Base-by-base conservation (phyloP, 305 asterid genomes). In the Fraxinus floribunda region DNA sequence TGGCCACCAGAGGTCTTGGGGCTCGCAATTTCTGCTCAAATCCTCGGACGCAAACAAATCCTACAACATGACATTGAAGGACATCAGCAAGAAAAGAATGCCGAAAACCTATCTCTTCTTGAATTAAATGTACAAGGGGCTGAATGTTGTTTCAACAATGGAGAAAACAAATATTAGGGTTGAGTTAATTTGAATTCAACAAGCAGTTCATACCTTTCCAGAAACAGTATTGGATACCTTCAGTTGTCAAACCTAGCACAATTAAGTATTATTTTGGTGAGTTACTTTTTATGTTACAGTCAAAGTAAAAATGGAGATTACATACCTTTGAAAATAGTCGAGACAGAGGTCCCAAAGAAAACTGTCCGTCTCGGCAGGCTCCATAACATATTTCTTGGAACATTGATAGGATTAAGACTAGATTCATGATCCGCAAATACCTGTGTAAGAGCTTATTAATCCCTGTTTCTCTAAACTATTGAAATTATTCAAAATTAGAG, bases 31-130 rank as follows among this genome's bases (percentile, higher is more conserved):
- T 84, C 55, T 85, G 88, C 82, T 93, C 97, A 79, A 95, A 94
- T 76, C 98, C 99, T 89, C 99, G 89, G 13, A 95, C 98, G 34
- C 99, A 95, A 83, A 95, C 95, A 78, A 92, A 92, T 73, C 99
- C 99, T 95, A 97, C 88, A 79, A 64, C 86, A 83, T 74, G 52
- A 38, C 55, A 55, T 78, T 30, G 75, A 80, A 81, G 75, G 75
- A 75, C 71, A 70, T 83, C 30, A 78, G 75, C 30, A 76, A 49
- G 35, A 30, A 75, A 41, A 52, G 81, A 36, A 8, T 34, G 7
- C n/a, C 34, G 15, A 71, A n/a, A 55, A 60, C 52, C 36, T 49
- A 73, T 79, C 77, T 77, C 34, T 16, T 13, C 3, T 20, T 16
- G 36, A 80, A 72, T 72, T 7, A 72, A 32, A 64, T 74, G 77